Percentiles rank a stretch among this genome's conserved stretches.
Conservation (phyloP, 495 filamentous ascomycete species). For the Bacidia rubella region DNA sequence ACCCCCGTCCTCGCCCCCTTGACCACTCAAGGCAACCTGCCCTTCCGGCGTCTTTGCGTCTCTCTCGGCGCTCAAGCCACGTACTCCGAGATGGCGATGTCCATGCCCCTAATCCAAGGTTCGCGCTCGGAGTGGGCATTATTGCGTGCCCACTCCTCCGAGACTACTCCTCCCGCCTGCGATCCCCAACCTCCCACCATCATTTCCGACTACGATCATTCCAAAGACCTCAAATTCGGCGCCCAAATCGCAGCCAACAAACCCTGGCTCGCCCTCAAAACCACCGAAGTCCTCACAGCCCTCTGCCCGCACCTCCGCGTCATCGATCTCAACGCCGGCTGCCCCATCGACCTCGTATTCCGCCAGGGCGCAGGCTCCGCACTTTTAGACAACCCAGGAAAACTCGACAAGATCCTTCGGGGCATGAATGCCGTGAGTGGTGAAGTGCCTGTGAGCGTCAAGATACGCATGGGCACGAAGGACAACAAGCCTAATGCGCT, state of each 20-base stretch:
- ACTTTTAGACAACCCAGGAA: constrained; percentile 69
- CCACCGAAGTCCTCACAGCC: constrained; percentile 63
- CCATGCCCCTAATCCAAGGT: constrained; percentile 80
- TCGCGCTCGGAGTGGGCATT: constrained; percentile 87
- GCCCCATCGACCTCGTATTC: constrained; percentile 87
- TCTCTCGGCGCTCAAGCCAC: constrained; percentile 83
- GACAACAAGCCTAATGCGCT: constrained; percentile 66
- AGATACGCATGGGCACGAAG: constrained; percentile 84
- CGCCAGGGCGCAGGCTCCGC: constrained; percentile 81
- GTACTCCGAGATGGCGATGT: constrained; percentile 98
- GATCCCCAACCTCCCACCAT: constrained; percentile 38
- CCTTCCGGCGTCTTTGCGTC: constrained; percentile 85
- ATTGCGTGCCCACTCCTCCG: constrained; percentile 75
- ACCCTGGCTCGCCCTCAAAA: constrained; percentile 73
- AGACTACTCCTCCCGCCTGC: constrained; percentile 51
- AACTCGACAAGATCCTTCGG: constrained; percentile 79
- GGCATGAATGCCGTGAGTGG: constrained; percentile 90
- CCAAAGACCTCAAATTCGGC: constrained; percentile 74
- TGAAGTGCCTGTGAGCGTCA: constrained; percentile 79
- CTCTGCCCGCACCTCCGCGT: constrained; percentile 71
- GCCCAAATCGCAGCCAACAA: constrained; percentile 86
- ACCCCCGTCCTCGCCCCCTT: constrained; percentile 82
- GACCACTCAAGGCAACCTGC: constrained; percentile 93
- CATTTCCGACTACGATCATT: constrained; percentile 54
- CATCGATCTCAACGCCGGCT: constrained; percentile 92